Conservation (phyloP, 2,329 filamentous ascomycete genomes). For the Penicillium nordicum region DNA sequence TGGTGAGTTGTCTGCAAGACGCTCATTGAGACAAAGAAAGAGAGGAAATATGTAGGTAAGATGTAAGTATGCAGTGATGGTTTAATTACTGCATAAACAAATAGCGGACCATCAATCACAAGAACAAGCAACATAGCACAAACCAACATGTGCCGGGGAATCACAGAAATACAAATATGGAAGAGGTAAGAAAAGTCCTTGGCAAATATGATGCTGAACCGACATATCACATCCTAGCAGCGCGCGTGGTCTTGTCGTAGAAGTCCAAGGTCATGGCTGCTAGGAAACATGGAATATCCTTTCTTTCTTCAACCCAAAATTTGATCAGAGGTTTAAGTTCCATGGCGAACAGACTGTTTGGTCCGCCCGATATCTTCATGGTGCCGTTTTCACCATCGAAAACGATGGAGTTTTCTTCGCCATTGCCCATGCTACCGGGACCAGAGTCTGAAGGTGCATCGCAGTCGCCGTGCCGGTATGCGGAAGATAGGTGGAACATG, state of each 20-base stretch:
- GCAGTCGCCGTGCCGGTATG: conserved; percentile 41
- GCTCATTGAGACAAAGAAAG: not conserved
- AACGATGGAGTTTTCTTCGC: conserved; percentile 60
- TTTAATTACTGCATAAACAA: not conserved
- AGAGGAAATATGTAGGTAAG: not conserved
- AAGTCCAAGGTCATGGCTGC: conserved; percentile 91
- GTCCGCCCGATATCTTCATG: conserved; percentile 95
- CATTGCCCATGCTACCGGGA: conserved; percentile 44
- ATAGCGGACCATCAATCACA: not conserved
- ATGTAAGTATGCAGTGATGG: not conserved
- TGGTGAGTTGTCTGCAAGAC: not conserved
- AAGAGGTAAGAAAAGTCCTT: not conserved
- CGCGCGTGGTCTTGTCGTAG: conserved; percentile 62
- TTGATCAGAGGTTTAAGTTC: conserved; percentile 83
- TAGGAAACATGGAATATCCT: conserved; percentile 89
- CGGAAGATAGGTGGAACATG: conserved; percentile 70
- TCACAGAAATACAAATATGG: conserved; percentile 20
- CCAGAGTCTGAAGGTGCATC: conserved; percentile 60
- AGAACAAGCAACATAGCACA: conserved; percentile 22
- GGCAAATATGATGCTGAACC: not conserved
- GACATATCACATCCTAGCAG: conserved; percentile 32
- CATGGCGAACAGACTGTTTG: conserved; percentile 77
- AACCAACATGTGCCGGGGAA: conserved; percentile 26
- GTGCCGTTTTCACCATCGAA: conserved; percentile 93
- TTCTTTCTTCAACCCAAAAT: conserved; percentile 93